Evolutionary conservation across 2,329 filamentous ascomycete species (phyloP).

Genomic region (Epichloe festucae): DNA sequence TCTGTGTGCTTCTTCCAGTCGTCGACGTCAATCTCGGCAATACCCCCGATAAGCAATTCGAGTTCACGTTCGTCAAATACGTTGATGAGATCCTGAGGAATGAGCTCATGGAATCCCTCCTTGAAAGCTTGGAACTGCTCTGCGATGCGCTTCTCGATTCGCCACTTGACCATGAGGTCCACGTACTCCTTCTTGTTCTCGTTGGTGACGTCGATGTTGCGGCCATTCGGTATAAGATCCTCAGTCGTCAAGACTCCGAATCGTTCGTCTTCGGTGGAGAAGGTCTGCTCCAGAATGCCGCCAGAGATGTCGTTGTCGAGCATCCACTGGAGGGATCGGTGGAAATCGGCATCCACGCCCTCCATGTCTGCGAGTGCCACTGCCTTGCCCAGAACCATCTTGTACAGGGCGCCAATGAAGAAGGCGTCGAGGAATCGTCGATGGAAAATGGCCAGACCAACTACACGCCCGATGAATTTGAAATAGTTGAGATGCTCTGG

Average conservation of each 20-base stretch:
- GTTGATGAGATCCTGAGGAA: slow-evolving; percentile 90
- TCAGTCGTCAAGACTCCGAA: slow-evolving; percentile 92
- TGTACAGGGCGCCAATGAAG: slow-evolving; percentile 98
- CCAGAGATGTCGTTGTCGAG: slow-evolving; percentile 92
- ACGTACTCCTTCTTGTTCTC: slow-evolving; percentile 99
- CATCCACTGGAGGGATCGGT: slow-evolving; percentile 93
- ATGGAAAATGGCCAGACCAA: slow-evolving; percentile 96
- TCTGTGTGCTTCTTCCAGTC: slow-evolving; percentile 99
- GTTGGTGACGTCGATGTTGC: slow-evolving; percentile 91
- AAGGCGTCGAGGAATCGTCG: slow-evolving; percentile 94
- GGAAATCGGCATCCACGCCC: slow-evolving; percentile 95
- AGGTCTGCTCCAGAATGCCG: slow-evolving; percentile 87
- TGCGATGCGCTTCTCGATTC: slow-evolving; percentile 94
- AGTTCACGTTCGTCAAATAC: slow-evolving; percentile 97
- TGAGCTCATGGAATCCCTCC: slow-evolving; percentile 92
- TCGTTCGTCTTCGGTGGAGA: slow-evolving; percentile 92
- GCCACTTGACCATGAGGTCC: slow-evolving; percentile 97
- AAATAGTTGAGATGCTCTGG: slow-evolving; percentile 99
- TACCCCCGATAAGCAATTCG: slow-evolving; percentile 92
- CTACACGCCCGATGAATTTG: slow-evolving; percentile 97
- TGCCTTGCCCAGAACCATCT: slow-evolving; percentile 95
- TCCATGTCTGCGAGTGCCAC: slow-evolving; percentile 94
- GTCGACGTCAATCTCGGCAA: slow-evolving; percentile 98
- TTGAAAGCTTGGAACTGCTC: slow-evolving; percentile 98
- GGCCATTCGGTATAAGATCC: slow-evolving; percentile 80